Evolutionary conservation across 2,329 filamentous ascomycete genomes (phyloP).

Genomic region (Fusarium domesticum): DNA sequence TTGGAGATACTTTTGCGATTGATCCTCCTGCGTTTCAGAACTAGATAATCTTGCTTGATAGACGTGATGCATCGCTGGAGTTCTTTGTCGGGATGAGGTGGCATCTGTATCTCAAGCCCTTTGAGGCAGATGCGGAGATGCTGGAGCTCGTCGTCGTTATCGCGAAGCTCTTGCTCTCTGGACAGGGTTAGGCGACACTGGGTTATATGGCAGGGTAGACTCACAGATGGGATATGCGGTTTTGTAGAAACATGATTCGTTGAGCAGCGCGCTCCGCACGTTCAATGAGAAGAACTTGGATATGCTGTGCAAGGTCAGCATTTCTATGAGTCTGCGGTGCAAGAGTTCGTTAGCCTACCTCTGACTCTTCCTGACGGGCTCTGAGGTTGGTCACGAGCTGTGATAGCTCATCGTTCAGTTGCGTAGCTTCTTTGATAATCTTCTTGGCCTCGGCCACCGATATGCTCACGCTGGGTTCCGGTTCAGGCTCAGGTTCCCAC

Average conservation of each 20-base stretch:
- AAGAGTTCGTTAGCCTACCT: constrained; percentile 39
- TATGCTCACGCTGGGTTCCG: constrained; percentile 32
- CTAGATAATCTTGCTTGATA: constrained; percentile 59
- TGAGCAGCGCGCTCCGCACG: constrained; percentile 56
- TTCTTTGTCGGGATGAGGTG: constrained; percentile 51
- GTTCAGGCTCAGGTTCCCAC: constrained; percentile 27
- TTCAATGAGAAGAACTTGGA: constrained; percentile 58
- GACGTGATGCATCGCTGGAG: constrained; percentile 56
- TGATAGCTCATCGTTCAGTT: constrained; percentile 50
- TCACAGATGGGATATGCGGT: constrained; percentile 56
- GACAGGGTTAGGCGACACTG: constrained; percentile 9
- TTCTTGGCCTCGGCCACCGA: constrained; percentile 37
- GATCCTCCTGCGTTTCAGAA: constrained; percentile 47
- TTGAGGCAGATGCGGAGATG: constrained; percentile 61
- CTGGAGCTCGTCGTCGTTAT: constrained; percentile 58
- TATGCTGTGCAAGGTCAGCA: constrained; percentile 45
- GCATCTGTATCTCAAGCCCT: constrained; percentile 59
- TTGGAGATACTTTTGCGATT: constrained; percentile 32
- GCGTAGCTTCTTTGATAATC: constrained; percentile 36
- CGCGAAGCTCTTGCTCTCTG: constrained; percentile 54
- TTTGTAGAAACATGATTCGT: constrained; percentile 59
- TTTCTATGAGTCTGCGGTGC: constrained; percentile 6
- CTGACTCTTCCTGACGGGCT: constrained; percentile 57
- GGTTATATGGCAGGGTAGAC: constrained; percentile 13
- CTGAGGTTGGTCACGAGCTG: constrained; percentile 50